Evolutionary conservation across 768 basidiomycete species (phyloP).

Genomic region (Calocybe gangraenosa): DNA sequence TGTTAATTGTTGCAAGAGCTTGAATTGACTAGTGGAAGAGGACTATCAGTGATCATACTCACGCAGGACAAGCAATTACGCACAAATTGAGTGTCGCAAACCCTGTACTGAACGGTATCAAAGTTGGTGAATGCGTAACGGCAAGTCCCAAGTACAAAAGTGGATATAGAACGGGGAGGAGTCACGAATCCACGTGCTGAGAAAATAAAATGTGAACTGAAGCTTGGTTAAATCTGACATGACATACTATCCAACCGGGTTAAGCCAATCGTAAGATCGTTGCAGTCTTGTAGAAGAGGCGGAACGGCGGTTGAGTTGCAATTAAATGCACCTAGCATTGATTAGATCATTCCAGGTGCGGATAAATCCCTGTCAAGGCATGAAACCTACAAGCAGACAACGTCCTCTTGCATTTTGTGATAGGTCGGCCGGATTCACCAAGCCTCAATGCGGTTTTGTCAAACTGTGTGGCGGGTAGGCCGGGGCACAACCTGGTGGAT

Average conservation of each 20-base stretch:
- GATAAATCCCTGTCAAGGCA: too few species aligned
- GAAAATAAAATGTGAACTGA: too few species aligned
- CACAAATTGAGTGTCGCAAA: conserved; percentile 1
- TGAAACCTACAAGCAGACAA: too few species aligned
- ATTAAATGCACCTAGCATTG: neutral
- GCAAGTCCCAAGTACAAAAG: conserved; percentile 1
- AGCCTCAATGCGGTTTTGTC: too few species aligned
- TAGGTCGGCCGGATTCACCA: too few species aligned
- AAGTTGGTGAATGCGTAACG: conserved; percentile 3
- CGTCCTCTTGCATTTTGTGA: too few species aligned
- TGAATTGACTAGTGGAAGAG: neutral
- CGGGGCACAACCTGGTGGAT: too few species aligned
- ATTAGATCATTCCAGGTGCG: too few species aligned
- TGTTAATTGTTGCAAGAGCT: neutral
- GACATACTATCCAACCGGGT: conserved; percentile 2
- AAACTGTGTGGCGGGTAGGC: too few species aligned
- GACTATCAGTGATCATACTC: too few species aligned
- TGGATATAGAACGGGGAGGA: neutral
- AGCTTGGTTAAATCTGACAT: too few species aligned
- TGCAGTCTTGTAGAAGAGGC: neutral
- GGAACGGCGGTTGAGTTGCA: neutral
- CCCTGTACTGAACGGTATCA: neutral
- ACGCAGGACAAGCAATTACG: too few species aligned
- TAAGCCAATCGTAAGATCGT: neutral
- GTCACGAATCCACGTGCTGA: neutral